These are phyloP conservation scores for Sisymbrium altissimum DNA, from an alignment of 345 rosid species.

Conservation along the genomic window DNA sequence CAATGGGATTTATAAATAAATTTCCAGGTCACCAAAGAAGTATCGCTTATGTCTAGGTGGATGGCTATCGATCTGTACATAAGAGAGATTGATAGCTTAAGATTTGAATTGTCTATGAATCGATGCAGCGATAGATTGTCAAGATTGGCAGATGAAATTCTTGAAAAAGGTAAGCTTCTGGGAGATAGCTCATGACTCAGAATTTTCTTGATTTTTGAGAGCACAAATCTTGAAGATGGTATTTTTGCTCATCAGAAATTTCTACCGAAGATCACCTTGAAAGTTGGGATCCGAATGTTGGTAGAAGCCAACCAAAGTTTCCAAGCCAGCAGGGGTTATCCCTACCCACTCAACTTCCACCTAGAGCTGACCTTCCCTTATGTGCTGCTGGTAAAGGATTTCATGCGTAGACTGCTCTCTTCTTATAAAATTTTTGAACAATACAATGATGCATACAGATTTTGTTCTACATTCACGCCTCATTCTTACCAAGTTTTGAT, in stretches of 20 bases:
- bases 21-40: slow-evolving; percentile 90
- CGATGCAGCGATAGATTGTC: slow-evolving; percentile 64
- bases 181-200: background rate
- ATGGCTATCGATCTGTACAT: slow-evolving; percentile 91
- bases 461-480: background rate
- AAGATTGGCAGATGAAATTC: slow-evolving; percentile 75
- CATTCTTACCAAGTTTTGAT: slow-evolving; percentile 4
- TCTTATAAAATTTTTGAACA: background rate
- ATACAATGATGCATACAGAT: background rate
- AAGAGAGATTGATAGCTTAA: slow-evolving; percentile 83
- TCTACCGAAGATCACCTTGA: slow-evolving; percentile 41
- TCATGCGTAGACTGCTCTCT: slow-evolving; percentile 1
- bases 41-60: slow-evolving; percentile 95
- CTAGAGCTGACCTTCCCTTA: slow-evolving; percentile 85
- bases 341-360: slow-evolving; percentile 88
- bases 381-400: slow-evolving; percentile 62
- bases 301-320: slow-evolving; percentile 57
- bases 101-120: slow-evolving; percentile 87
- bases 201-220: background rate
- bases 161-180: slow-evolving; percentile 61
- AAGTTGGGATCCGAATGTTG: slow-evolving; percentile 17
- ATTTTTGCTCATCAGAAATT: slow-evolving; percentile 46
- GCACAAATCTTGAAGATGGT: background rate
- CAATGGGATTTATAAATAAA: background rate
- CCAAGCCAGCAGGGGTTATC: slow-evolving; percentile 49